phyloP scores from a whole-genome alignment of 2,329 filamentous ascomycete species.

The Dryadomyces quercus-mongolicae region DNA sequence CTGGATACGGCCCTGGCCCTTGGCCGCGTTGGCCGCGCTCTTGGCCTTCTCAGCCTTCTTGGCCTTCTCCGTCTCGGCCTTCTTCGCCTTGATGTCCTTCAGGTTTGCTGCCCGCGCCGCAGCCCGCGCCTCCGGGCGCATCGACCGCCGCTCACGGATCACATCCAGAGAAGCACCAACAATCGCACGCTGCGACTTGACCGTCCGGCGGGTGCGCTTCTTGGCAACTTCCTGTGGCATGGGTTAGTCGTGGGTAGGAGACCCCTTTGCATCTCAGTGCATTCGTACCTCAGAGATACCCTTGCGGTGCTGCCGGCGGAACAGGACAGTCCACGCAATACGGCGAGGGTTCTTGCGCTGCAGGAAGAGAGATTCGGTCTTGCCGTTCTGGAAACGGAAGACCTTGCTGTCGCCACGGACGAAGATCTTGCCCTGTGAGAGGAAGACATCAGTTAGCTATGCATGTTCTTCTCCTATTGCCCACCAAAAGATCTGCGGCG shows the following conservation, averaged over 20 bases:
- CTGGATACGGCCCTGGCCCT: conserved; percentile 72
- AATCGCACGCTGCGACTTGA: conserved; percentile 98
- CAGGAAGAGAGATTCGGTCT: conserved; percentile 98
- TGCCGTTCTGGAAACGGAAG: conserved; percentile 99
- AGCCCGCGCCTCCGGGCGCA: conserved; percentile 89
- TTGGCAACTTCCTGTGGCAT: conserved; percentile 86
- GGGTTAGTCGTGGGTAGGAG: background rate
- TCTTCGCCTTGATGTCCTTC: conserved; percentile 99
- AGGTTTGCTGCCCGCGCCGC: conserved; percentile 84
- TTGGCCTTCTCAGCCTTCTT: conserved; percentile 99
- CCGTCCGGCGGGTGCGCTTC: conserved; percentile 95
- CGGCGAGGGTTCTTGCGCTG: conserved; percentile 99
- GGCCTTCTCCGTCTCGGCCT: conserved; percentile 68
- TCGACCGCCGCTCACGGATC: conserved; percentile 95
- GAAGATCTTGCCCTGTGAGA: conserved; percentile 86
- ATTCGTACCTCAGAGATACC: conserved; percentile 97
- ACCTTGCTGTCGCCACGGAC: conserved; percentile 99
- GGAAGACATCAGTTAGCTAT: background rate
- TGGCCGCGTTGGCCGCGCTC: conserved; percentile 59
- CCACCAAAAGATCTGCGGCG: background rate
- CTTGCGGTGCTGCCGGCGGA: conserved; percentile 99
- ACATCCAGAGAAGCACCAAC: conserved; percentile 98
- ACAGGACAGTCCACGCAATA: conserved; percentile 97
- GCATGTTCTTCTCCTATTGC: background rate
- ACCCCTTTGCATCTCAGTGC: background rate